Conservation (phyloP, 441 rosid species). For the Brassica hybrid region DNA sequence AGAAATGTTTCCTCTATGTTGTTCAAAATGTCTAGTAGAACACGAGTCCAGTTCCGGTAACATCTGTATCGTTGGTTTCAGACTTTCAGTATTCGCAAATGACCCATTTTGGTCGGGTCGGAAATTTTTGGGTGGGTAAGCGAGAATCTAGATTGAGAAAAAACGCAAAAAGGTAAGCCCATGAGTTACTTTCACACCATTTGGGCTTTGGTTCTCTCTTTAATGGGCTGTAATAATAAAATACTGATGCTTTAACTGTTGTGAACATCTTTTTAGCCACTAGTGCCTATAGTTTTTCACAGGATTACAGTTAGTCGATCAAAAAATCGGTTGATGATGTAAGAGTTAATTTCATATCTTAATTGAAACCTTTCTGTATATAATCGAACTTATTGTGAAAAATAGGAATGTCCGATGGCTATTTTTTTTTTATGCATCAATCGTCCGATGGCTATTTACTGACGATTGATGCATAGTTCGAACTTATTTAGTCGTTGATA, state of each 20-base stretch:
- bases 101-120: conserved; percentile 62
- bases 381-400: not conserved
- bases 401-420: not conserved
- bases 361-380: not conserved
- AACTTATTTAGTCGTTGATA: not conserved
- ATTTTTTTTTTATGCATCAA: not conserved
- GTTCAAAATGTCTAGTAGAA: conserved; percentile 92
- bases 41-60: conserved; percentile 61
- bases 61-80: conserved; percentile 26
- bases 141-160: not conserved
- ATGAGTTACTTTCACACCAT: not conserved
- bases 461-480: conserved; percentile 5
- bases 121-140: conserved; percentile 28
- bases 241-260: not conserved
- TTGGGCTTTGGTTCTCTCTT: not conserved
- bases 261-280: not conserved
- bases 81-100: conserved; percentile 49
- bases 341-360: not conserved
- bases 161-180: conserved; percentile 10
- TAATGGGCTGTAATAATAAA: not conserved
- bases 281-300: not conserved
- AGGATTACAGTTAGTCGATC: not conserved
- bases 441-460: not conserved
- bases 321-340: not conserved
- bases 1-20: conserved; percentile 94